Conservation (phyloP, 176 grass and related monocot genomes). For the Avena sativa region DNA sequence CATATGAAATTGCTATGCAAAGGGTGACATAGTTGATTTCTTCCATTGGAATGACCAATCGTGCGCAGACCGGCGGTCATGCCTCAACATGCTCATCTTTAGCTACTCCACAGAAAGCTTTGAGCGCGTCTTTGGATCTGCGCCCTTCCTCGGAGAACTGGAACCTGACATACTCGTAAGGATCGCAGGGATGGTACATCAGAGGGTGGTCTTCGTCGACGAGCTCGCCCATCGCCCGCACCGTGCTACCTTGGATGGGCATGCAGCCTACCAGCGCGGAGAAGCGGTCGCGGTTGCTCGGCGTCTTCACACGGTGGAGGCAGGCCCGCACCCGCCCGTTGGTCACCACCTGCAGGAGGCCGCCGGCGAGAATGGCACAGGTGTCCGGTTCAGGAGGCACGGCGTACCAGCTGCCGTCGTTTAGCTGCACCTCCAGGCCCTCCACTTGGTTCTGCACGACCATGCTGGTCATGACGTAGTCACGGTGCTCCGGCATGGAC, state of each 20-base stretch:
- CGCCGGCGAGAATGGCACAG: background rate
- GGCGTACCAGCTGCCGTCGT: background rate
- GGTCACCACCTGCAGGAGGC: background rate
- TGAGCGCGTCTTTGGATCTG: background rate
- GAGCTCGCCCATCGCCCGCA: background rate
- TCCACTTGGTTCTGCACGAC: conserved; percentile 35
- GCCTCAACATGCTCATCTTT: background rate
- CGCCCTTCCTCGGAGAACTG: background rate
- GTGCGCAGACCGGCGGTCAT: background rate
- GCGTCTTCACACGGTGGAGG: background rate
- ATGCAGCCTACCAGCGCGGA: background rate
- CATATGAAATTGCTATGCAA: no score
- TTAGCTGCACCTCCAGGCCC: conserved; percentile 9
- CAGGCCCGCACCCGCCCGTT: background rate
- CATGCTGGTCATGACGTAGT: background rate
- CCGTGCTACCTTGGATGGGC: background rate
- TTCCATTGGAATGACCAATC: background rate
- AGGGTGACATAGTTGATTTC: no score
- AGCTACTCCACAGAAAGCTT: background rate
- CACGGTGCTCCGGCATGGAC: background rate
- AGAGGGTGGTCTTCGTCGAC: background rate
- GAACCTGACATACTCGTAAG: background rate
- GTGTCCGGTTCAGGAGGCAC: conserved; percentile 12
- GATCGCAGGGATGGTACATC: background rate
- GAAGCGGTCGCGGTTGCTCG: background rate